Evolutionary conservation across 208 protist genomes (phyloP), one percentile per base, ranked within the genome.

Genomic region (Crithidia thermophila): DNA sequence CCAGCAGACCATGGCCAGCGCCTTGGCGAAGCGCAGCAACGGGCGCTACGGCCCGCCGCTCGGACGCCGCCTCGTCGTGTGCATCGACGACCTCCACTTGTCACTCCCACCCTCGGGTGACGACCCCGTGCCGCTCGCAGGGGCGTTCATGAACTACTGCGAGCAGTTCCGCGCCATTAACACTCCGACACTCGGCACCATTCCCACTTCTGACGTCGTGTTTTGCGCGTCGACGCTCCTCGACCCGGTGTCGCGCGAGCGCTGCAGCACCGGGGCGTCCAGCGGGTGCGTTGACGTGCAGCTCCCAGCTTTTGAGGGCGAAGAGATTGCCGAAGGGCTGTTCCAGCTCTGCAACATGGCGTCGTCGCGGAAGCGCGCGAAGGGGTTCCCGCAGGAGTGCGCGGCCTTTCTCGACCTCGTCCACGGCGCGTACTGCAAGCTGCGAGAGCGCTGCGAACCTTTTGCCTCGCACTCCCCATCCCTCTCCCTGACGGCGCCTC

Each of bases 51-150:
- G 81, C 4, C 87, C 90, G 30, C 75, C 72, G 34, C 37, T 88
- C 16, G 90, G 87, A 10, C 75, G 77, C 18, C 85, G 81, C 20
- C 68, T 96, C n/a, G 77, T 94, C 3, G 73, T 96, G 28, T 93
- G 84, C 72, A 85, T 96, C 27, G 90, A 96, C 56, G 90, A 96
- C 75, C 68, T 94, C n/a, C 82, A 94, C 62, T 61, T 94, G 33
- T 76, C 76, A 9, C 77, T 63, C 18, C 23, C 42, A 23, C 34
- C 66, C 14, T 13, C 28, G 37, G n/a, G 14, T 59, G 65, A 68
- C 25, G 37, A 47, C 3, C 40, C 43, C 36, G 62, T 46, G 33
- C 78, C 82, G 10, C 52, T 82, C 18, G 80, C 77, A 9, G 79
- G 81, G 28, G 49, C 60, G 68, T 64, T 96, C 28, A 84, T 93